A percentile compares a stretch with the other conserved stretches of the same genome.
Conservation (phyloP, 2,329 filamentous ascomycete genomes). For the Talaromyces sp. region DNA sequence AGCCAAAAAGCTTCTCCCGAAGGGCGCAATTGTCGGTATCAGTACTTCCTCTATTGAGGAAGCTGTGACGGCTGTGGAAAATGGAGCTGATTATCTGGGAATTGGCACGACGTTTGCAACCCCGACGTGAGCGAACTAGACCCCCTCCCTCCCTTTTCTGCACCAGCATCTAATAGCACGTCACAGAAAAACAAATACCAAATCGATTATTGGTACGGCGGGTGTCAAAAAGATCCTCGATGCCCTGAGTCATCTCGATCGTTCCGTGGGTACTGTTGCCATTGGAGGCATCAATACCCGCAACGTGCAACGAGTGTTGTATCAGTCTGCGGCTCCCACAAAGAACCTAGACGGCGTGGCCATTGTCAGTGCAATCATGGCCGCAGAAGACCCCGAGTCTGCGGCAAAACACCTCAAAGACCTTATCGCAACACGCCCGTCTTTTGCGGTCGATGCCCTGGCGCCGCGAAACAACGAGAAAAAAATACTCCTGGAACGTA, state of each 20-base stretch:
- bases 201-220: constrained; percentile 68
- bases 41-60: constrained; percentile 73
- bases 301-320: constrained; percentile 69
- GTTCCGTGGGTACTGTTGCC: constrained; percentile 56
- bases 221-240: constrained; percentile 64
- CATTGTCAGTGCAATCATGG: constrained; percentile 83
- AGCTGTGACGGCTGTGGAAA: constrained; percentile 63
- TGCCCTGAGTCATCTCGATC: constrained; percentile 47
- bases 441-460: constrained; percentile 26
- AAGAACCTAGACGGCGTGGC: constrained; percentile 75
- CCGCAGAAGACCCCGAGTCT: constrained; percentile 59
- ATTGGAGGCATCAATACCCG: constrained; percentile 81
- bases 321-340: constrained; percentile 55
- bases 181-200: constrained; percentile 75
- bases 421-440: constrained; percentile 39
- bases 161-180: not conserved
- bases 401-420: constrained; percentile 58
- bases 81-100: constrained; percentile 85
- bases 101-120: constrained; percentile 88
- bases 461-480: constrained; percentile 23
- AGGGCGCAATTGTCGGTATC: constrained; percentile 77
- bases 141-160: no score
- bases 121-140: constrained; percentile 57
- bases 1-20: constrained; percentile 68
- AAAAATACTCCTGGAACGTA: constrained; percentile 25